Percentiles rank a stretch among this genome's conserved stretches.
Evolutionary conservation across 1,284 basidiomycete genomes (phyloP).

Genomic region (Wallemia mellicola): DNA sequence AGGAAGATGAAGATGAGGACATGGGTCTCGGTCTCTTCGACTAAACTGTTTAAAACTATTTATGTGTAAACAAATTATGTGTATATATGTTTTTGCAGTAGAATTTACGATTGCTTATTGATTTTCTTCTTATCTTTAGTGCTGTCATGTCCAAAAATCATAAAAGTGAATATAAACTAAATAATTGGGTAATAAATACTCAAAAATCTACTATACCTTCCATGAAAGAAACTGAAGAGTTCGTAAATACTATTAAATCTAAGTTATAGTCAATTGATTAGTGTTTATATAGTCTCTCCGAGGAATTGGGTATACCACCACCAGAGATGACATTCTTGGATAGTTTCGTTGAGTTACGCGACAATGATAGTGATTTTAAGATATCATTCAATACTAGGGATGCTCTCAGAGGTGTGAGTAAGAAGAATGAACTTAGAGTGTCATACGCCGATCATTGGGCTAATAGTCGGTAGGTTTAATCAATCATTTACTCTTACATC

Average conservation of each 20-base stretch:
- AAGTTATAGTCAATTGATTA: too few relatives aligned
- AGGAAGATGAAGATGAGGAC: slow-evolving; percentile 42
- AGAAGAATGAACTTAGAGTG: neutral
- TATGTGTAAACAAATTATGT: neutral
- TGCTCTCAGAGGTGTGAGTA: neutral
- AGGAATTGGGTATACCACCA: neutral
- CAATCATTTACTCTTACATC: too few relatives aligned
- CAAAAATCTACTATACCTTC: neutral
- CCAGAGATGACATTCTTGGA: neutral
- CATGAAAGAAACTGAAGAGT: neutral
- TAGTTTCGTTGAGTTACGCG: neutral
- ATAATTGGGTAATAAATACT: neutral
- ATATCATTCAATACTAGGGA: neutral
- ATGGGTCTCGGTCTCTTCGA: slow-evolving; percentile 21
- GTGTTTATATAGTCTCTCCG: too few relatives aligned
- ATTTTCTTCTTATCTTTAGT: neutral
- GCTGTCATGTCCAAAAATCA: too few relatives aligned
- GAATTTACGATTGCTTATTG: too few relatives aligned
- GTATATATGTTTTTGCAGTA: neutral
- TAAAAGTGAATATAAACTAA: neutral
- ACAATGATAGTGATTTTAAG: neutral
- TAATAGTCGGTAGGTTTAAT: neutral
- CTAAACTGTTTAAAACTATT: slow-evolving; percentile 4
- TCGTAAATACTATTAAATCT: too few relatives aligned
- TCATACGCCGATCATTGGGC: neutral